Conservation (phyloP, 306 rosid species). For the Acacia melanoxylon region DNA sequence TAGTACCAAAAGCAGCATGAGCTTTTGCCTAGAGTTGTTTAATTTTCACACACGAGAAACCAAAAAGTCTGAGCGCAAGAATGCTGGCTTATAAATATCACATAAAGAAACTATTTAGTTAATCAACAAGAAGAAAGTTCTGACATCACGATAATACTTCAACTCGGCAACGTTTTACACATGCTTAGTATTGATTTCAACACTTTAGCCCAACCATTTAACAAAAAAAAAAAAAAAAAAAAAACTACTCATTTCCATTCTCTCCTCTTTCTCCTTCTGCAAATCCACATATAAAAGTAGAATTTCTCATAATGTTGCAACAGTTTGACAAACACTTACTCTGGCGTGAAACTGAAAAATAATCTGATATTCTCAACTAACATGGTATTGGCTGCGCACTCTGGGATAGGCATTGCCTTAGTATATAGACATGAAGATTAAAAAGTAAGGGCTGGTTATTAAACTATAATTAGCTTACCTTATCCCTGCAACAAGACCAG, state of each 20-base stretch:
- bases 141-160: background rate
- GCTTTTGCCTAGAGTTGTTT: background rate
- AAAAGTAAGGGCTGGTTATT: background rate
- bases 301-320: background rate
- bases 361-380: background rate
- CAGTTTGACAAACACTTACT: background rate
- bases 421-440: background rate
- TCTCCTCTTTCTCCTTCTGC: background rate
- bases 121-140: background rate
- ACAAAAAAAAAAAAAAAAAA: background rate
- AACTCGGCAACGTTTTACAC: background rate
- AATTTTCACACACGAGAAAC: background rate
- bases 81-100: background rate
- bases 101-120: background rate
- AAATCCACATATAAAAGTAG: background rate
- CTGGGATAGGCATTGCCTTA: background rate
- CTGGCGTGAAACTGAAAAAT: background rate
- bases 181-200: background rate
- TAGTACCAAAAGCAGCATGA: background rate
- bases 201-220: background rate
- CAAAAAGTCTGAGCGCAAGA: background rate
- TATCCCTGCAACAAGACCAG: slow-evolving; percentile 66
- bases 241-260: background rate
- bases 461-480: slow-evolving; percentile 34
- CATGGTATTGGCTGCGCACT: background rate